phyloP scores from a whole-genome alignment of 495 filamentous ascomycete species.

The Xylaria scruposa region DNA sequence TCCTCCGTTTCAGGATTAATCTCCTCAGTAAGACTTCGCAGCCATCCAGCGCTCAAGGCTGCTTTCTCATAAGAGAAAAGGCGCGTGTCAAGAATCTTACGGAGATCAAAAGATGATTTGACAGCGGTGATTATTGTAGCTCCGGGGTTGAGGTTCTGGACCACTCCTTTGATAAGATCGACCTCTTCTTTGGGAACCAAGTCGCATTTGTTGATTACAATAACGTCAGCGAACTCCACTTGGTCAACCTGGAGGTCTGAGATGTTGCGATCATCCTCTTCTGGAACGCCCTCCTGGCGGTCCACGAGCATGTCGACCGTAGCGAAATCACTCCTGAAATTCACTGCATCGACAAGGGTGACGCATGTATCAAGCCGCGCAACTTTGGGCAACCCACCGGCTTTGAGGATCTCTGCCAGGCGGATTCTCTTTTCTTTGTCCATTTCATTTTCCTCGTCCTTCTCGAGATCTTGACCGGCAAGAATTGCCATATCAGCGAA shows the following conservation, averaged over 20 bases:
- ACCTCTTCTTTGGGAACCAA: slow-evolving; percentile 45
- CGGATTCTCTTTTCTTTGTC: slow-evolving; percentile 42
- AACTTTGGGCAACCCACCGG: slow-evolving; percentile 59
- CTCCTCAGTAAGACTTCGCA: slow-evolving; percentile 40
- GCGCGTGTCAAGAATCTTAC: slow-evolving; percentile 58
- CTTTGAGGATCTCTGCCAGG: slow-evolving; percentile 40
- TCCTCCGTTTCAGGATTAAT: slow-evolving; percentile 63
- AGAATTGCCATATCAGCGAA: slow-evolving; percentile 37
- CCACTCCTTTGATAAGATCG: slow-evolving; percentile 49
- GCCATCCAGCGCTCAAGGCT: slow-evolving; percentile 36
- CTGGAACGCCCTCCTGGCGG: slow-evolving; percentile 47
- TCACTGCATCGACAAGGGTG: slow-evolving; percentile 65
- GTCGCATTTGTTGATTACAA: slow-evolving; percentile 62
- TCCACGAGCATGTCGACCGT: slow-evolving; percentile 63
- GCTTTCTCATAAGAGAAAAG: slow-evolving; percentile 45
- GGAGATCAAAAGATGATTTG: slow-evolving; percentile 56
- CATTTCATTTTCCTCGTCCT: slow-evolving; percentile 29
- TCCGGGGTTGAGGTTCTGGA: slow-evolving; percentile 57
- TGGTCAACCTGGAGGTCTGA: slow-evolving; percentile 68
- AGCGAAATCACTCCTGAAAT: slow-evolving; percentile 62
- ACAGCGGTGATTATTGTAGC: slow-evolving; percentile 57
- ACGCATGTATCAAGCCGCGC: slow-evolving; percentile 65
- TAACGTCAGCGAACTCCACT: slow-evolving; percentile 67
- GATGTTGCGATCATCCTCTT: slow-evolving; percentile 65
- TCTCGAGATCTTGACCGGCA: slow-evolving; percentile 35